Evolutionary conservation across 371 early-diverging fungal genomes (phyloP), one percentile per base, ranked within the genome.

Genomic region (Umbelopsis sp.): DNA sequence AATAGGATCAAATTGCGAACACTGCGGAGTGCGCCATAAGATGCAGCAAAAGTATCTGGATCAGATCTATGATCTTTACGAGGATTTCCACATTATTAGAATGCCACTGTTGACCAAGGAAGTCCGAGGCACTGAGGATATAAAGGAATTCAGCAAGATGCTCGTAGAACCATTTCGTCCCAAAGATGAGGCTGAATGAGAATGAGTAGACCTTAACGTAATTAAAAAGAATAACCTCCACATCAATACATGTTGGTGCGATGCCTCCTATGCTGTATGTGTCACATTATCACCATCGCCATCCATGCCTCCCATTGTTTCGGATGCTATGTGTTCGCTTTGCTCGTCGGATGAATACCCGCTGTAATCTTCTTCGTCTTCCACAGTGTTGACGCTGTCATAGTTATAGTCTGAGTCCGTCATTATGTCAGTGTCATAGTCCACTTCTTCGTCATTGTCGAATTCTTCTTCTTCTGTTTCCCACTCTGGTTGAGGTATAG

Each of bases 31-130:
- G 32, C 89, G 99, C 63, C 86, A 94, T 75, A 96, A 95, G 74
- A 99, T 99, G 98, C 99, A 99, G 79, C 91, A 91, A 74, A 99
- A 98, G 80, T 99, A 99, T 75, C 86, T 99, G 48, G 94, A 94
- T 71, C 97, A 99, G 82, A 98, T 98, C 70, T 91, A 95, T 74
- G 98, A 99, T 66, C 89, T 99, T 37, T 99, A 99, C 78, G 97
- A 97, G 68, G 99, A 98, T 80, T 99, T 99, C 88, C 97, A 99
- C 75, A 77, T 82, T 65, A 71, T 93, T 50, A 88, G 89, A 71
- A 85, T 99, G 88, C 99, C 99, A 10, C 80, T 99, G 67, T 80
- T 99, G 76, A 98, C 97, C 44, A 92, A 91, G 67, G 99, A 99
- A 87, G 95, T 99, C 35, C 92, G 99, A 63, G 99, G 99, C 46